Conservation (phyloP, 129 eudicot species). For the Solidago caesia region DNA sequence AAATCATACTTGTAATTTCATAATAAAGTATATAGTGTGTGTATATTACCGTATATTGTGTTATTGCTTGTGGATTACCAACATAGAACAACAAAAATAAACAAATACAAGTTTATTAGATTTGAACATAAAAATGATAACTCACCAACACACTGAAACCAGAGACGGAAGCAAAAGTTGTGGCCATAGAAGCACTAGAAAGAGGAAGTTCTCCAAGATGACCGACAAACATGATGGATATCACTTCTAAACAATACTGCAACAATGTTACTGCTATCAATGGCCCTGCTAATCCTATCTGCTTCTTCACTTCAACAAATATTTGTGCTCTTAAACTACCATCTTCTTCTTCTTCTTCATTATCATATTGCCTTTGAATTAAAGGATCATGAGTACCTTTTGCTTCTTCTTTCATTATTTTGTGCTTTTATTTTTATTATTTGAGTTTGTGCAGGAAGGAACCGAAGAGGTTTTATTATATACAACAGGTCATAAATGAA, state of each 20-base stretch:
- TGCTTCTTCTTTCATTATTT: constrained; percentile 38
- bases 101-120: not conserved
- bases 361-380: constrained; percentile 30
- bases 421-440: not conserved
- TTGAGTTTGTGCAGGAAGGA: constrained; percentile 9
- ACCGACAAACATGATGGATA: constrained; percentile 72
- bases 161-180: constrained; percentile 72
- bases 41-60: too few relatives aligned
- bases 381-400: constrained; percentile 32
- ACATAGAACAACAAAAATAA: not conserved
- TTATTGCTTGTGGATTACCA: too few relatives aligned
- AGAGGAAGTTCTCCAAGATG: constrained; percentile 67
- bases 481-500: too few relatives aligned
- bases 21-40: too few relatives aligned
- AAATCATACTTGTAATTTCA: too few relatives aligned
- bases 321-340: constrained; percentile 30
- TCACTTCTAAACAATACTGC: constrained; percentile 58
- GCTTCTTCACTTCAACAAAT: constrained; percentile 56
- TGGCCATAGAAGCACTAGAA: constrained; percentile 80
- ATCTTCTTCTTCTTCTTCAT: constrained; percentile 21
- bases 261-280: constrained; percentile 63
- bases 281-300: constrained; percentile 54
- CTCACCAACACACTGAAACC: constrained; percentile 68
- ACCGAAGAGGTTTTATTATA: not conserved
- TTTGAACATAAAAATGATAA: constrained; percentile 2